Conservation (phyloP, 805 yeast species). For the Zygosaccharomyces pseudorouxii region DNA sequence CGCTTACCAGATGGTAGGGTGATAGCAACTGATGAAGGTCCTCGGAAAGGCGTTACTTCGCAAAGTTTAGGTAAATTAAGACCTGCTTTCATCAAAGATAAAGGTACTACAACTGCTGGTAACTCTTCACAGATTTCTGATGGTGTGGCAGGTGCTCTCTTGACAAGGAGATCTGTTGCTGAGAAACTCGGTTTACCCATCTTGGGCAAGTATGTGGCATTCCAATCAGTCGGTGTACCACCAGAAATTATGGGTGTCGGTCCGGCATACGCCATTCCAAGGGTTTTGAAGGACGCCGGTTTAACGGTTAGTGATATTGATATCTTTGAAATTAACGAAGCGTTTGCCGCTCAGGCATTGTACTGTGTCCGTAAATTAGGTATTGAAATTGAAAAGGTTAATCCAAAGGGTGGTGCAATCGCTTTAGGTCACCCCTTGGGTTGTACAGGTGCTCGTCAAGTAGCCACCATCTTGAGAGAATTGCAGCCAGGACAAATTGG, state of each 20-base stretch:
- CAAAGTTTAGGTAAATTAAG: conserved; percentile 65
- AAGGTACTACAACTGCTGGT: conserved; percentile 89
- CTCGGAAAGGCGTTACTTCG: conserved; percentile 80
- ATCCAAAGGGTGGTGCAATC: conserved; percentile 95
- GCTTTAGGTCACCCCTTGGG: conserved; percentile 95
- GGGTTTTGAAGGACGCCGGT: conserved; percentile 58
- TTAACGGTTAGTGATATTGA: conserved; percentile 61
- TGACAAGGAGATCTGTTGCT: conserved; percentile 84
- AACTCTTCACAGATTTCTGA: conserved; percentile 95
- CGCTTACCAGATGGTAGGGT: conserved; percentile 44
- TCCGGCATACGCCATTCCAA: conserved; percentile 93
- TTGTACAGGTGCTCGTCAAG: conserved; percentile 88
- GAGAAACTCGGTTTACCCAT: conserved; percentile 65
- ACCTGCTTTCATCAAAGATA: conserved; percentile 78
- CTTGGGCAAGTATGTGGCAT: conserved; percentile 73
- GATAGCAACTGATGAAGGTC: conserved; percentile 80
- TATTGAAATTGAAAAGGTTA: conserved; percentile 66
- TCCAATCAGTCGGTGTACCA: conserved; percentile 86
- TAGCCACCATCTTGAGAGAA: conserved; percentile 82
- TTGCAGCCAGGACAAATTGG: conserved; percentile 78
- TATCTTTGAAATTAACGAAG: conserved; percentile 89
- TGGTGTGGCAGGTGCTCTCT: conserved; percentile 87
- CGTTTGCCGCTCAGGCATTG: conserved; percentile 92
- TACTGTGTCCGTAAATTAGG: conserved; percentile 64
- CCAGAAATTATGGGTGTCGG: conserved; percentile 98